phyloP scores from a whole-genome alignment of 2,329 filamentous ascomycete species.

The Xylaria arbuscula region DNA sequence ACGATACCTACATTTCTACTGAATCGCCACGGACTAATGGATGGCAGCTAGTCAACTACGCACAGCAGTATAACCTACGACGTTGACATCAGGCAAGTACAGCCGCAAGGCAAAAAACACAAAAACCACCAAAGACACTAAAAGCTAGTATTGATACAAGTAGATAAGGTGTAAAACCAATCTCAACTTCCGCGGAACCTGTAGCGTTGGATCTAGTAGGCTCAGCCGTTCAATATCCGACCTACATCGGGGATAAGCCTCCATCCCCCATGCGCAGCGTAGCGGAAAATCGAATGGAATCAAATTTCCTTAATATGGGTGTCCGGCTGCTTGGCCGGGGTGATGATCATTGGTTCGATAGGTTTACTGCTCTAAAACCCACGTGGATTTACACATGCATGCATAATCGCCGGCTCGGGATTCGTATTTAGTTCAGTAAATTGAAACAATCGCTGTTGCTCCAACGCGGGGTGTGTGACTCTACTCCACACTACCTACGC shows the following conservation, averaged over 20 bases:
- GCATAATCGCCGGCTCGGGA: no score
- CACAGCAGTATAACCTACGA: not conserved
- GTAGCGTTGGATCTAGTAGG: no score
- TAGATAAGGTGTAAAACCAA: not conserved
- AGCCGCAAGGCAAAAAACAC: not conserved
- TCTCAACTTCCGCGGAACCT: no score
- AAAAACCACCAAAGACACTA: not conserved
- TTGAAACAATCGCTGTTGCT: no score
- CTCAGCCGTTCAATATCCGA: not conserved
- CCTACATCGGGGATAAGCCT: constrained; percentile 11
- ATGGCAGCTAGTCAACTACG: not conserved
- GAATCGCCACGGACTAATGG: not conserved
- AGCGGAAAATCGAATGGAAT: no score
- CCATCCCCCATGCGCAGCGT: not conserved
- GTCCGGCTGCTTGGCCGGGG: no score
- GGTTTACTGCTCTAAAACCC: no score
- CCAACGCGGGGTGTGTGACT: not conserved
- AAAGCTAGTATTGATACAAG: not conserved
- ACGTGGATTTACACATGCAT: no score
- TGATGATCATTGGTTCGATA: no score
- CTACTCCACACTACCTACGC: no score
- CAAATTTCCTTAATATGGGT: no score
- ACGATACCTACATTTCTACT: not conserved
- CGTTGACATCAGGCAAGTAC: not conserved
- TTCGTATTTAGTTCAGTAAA: no score